Base-by-base conservation (phyloP, 1,284 basidiomycete species). In the Malassezia dermatis region DNA sequence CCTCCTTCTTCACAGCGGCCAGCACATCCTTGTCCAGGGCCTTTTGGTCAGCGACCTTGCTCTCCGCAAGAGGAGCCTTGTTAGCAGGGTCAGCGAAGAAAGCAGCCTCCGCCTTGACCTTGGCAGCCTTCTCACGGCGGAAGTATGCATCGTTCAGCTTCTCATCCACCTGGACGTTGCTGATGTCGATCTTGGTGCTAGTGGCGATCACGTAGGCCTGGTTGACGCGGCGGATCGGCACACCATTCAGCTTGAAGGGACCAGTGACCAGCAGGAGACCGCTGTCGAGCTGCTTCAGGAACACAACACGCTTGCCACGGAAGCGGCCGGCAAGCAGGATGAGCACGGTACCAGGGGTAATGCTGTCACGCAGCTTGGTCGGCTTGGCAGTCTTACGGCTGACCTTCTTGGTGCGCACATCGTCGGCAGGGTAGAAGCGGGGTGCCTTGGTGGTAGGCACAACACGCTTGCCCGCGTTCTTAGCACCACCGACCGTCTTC, bases 141-240 rank as follows among this genome's bases (percentile, higher is more conserved):
- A 99, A 98, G 82, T 95, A 96, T 45, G 87, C 79, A 77, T 99
- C 94, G 79, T 86, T 86, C 80, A 96, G 80, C 79, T 93, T 89
- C 69, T 86, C 83, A 58, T 76, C 75, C 37, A 76, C 62, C 72
- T 83, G 82, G 76, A 89, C 80, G 65, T 80, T 81, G 44, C 80
- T 81, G 63, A 98, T 78, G 69, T 95, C 88, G 71, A 98, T 79
- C 80, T 88, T 91, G 75, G 94, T 96, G 62, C 90, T 90, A 62
- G 94, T 99, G 62, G 93, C 89, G 75, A 99, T 96, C 62, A 94
- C 91, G 78, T 98, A 99, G 56, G 94, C 90, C 81, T 96, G 93
- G 81, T 93, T 94, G 63, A 99, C 91, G 77, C 94, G 84, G 77
- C 93, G 84, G 76, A 99, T 82, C 69, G 94, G 94, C 42, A 99